Evolutionary conservation across 192 early-diverging fungal species (phyloP).

Genomic region (Entrophospora sp.): DNA sequence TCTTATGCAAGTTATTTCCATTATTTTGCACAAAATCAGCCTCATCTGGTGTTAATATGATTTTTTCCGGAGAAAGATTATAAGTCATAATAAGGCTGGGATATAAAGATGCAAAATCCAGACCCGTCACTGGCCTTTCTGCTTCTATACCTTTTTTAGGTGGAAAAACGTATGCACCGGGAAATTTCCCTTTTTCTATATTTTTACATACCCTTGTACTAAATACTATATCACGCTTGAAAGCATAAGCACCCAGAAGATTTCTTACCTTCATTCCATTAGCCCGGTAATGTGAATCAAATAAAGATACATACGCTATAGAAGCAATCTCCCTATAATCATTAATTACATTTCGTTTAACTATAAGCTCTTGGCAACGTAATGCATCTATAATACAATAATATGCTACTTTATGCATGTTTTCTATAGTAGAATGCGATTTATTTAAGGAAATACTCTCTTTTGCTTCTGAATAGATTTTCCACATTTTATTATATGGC

Average conservation of each 20-base stretch:
- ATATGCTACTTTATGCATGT: conserved; percentile 1
- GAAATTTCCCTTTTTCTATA: conserved; percentile 6
- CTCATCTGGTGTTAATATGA: neutral
- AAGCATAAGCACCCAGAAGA: neutral
- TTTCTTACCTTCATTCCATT: conserved; percentile 8
- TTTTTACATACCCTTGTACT: neutral
- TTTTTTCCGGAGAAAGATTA: neutral
- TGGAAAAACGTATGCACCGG: neutral
- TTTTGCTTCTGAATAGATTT: conserved; percentile 9
- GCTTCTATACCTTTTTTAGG: neutral
- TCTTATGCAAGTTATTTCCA: conserved; percentile 7
- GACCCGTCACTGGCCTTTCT: neutral
- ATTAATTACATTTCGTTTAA: neutral
- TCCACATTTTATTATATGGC: neutral
- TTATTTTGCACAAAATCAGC: neutral
- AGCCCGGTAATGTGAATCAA: neutral
- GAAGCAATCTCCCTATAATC: neutral
- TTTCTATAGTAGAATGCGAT: neutral
- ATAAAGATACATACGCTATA: conserved; percentile 1
- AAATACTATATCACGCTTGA: neutral
- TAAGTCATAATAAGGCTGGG: neutral
- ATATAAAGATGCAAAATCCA: conserved; percentile 18
- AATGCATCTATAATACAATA: neutral
- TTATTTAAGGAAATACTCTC: neutral
- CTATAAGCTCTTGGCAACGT: neutral